Conservation (phyloP, 345 rosid species). For the Syzygium oleosum region DNA sequence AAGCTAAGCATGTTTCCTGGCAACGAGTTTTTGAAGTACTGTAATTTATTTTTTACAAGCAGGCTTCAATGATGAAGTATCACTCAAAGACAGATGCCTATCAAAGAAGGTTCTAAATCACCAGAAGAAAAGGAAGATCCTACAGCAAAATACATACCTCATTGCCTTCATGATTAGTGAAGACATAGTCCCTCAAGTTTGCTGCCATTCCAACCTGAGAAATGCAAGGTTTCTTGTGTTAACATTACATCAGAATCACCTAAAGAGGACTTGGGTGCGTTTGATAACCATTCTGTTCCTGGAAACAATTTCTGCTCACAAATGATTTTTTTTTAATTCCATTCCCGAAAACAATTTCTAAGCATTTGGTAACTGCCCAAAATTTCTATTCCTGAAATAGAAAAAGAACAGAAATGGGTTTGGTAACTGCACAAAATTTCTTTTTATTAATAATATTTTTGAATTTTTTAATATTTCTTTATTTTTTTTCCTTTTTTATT, state of each 20-base stretch:
- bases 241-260: neutral
- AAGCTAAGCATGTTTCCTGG: neutral
- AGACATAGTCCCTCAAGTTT: conserved; percentile 67
- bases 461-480: no score
- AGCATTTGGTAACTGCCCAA: no score
- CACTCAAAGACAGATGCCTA: neutral
- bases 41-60: neutral
- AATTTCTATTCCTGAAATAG: no score
- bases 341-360: no score
- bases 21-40: neutral
- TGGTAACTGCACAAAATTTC: no score
- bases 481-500: no score
- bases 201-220: conserved; percentile 84
- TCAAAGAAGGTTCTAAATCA: neutral
- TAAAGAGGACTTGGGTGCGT: neutral
- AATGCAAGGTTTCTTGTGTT: neutral
- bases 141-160: conserved; percentile 29
- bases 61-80: neutral
- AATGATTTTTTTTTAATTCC: no score
- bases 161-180: conserved; percentile 54
- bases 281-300: no score
- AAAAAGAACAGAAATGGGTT: no score
- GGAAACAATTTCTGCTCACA: no score
- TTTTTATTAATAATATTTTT: no score
- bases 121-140: neutral